Evolutionary conservation across 1,139 yeast genomes (phyloP).

Genomic region (Kodamaea sp.): DNA sequence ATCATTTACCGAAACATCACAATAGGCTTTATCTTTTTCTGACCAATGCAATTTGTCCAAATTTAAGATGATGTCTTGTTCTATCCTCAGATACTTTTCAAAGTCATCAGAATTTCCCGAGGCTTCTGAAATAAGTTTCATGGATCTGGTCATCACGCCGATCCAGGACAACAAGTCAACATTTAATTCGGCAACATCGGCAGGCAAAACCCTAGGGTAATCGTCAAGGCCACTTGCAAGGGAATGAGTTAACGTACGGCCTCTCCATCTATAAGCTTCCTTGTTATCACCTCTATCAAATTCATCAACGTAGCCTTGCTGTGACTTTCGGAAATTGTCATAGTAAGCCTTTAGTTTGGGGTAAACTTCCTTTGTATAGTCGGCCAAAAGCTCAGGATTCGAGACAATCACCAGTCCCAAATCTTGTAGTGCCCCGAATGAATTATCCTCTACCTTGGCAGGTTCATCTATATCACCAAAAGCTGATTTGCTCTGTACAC

Average conservation of each 20-base stretch:
- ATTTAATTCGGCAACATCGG: slow-evolving; percentile 86
- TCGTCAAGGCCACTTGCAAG: slow-evolving; percentile 95
- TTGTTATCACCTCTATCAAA: slow-evolving; percentile 58
- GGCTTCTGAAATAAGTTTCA: slow-evolving; percentile 72
- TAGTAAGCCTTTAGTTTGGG: slow-evolving; percentile 78
- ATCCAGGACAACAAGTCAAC: slow-evolving; percentile 92
- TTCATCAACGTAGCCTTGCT: slow-evolving; percentile 71
- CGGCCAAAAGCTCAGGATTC: slow-evolving; percentile 61
- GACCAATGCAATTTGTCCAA: slow-evolving; percentile 83
- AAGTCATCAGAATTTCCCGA: slow-evolving; percentile 62
- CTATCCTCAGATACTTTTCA: slow-evolving; percentile 50
- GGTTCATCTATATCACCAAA: slow-evolving; percentile 27
- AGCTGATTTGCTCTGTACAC: slow-evolving; percentile 23
- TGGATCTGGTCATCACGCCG: slow-evolving; percentile 85
- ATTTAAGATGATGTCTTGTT: slow-evolving; percentile 58
- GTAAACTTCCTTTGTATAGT: slow-evolving; percentile 66
- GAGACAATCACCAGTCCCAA: slow-evolving; percentile 56
- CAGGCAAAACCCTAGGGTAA: slow-evolving; percentile 82
- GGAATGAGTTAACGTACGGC: slow-evolving; percentile 82
- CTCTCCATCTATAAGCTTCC: slow-evolving; percentile 94
- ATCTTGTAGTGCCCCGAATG: slow-evolving; percentile 15
- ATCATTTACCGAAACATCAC: slow-evolving; percentile 81
- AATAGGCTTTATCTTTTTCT: slow-evolving; percentile 62
- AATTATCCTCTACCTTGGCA: slow-evolving; percentile 18
- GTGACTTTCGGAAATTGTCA: slow-evolving; percentile 84